Base-by-base conservation (phyloP, 2,329 filamentous ascomycete genomes). In the Paecilomyces dactylethromorphus region DNA sequence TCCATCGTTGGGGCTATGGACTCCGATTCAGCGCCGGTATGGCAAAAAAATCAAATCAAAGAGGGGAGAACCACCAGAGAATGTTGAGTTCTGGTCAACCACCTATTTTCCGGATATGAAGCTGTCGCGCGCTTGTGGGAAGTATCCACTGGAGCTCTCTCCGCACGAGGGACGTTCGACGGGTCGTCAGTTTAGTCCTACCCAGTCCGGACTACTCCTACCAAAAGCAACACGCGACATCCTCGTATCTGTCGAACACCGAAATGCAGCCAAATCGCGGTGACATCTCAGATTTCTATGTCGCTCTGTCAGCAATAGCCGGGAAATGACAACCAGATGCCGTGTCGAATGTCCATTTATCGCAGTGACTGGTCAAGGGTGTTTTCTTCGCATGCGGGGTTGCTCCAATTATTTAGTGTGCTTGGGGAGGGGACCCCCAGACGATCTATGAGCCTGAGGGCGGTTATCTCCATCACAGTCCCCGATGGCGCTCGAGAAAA, bases 141-240 rank as follows among this genome's bases (percentile, higher is more conserved):
- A 29, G 26, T 29, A 29, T 45, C 39, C 39, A 45, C 39, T 18
- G 15, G 18, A 45, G 39, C 39, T 57, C 57, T 65, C 63, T 64
- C 63, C 63, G 63, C 63, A 65, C 54, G 63, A 65, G 62, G 63
- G 60, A 64, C 60, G 57, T 33, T 29, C 11, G 59, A 58, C 58
- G 58, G 59, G 58, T n/a, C 35, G 35, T 45, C 35, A 45, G 35
- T n/a, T 2, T 18, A 45, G n/a, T 45, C 1, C 21, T 45, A 45
- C 39, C 39, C n/a, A 45, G 39, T 45, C 39, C 15, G 39, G 39
- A 45, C 15, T 18, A 45, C 15, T 10, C n/a, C 8, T n/a, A 4
- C 35, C n/a, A 13, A 39, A 39, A 39, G 6, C 12, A 15, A 8
- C 39, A 8, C 39, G 21, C 2, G n/a, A 21, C 39, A 45, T 29